phyloP scores from a whole-genome alignment of 108 stramenopile genomes.

The Nitzschia putrida region DNA sequence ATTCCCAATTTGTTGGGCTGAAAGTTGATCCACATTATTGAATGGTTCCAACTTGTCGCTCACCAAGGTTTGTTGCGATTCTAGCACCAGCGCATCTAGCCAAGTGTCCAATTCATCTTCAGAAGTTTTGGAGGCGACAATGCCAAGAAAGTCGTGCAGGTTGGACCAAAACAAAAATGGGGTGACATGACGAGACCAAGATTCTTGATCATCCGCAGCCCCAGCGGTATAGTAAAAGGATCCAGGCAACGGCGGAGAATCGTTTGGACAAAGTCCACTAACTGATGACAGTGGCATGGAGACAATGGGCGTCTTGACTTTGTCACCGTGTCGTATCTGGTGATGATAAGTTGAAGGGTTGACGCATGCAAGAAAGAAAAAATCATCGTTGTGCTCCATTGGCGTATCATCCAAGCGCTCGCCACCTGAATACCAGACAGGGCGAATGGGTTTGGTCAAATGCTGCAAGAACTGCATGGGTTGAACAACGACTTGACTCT shows the following conservation, averaged over 20 bases:
- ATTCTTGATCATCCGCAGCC: conserved; percentile 77
- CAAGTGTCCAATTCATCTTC: conserved; percentile 47
- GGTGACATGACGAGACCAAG: conserved; percentile 64
- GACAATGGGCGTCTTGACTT: too few relatives aligned
- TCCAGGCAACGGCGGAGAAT: background rate
- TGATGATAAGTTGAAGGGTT: conserved; percentile 47
- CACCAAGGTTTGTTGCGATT: background rate
- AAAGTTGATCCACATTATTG: background rate
- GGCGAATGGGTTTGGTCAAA: conserved; percentile 39
- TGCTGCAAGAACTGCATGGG: conserved; percentile 13
- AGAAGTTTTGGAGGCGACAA: background rate
- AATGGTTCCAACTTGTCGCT: background rate
- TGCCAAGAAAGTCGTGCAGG: conserved; percentile 5
- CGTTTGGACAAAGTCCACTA: background rate
- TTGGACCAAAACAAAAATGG: conserved; percentile 66
- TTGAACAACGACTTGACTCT: conserved; percentile 62
- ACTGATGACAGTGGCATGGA: background rate
- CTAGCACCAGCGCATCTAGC: conserved; percentile 42
- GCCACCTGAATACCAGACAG: conserved; percentile 38
- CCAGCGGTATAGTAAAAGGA: conserved; percentile 66
- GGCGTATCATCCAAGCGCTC: background rate
- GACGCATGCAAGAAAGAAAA: conserved; percentile 49
- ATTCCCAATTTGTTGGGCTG: conserved; percentile 47
- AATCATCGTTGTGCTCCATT: conserved; percentile 6
- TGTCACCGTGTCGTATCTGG: too few relatives aligned